Base-by-base conservation (phyloP, 352 stramenopile species). In the Achlya hypogyna region DNA sequence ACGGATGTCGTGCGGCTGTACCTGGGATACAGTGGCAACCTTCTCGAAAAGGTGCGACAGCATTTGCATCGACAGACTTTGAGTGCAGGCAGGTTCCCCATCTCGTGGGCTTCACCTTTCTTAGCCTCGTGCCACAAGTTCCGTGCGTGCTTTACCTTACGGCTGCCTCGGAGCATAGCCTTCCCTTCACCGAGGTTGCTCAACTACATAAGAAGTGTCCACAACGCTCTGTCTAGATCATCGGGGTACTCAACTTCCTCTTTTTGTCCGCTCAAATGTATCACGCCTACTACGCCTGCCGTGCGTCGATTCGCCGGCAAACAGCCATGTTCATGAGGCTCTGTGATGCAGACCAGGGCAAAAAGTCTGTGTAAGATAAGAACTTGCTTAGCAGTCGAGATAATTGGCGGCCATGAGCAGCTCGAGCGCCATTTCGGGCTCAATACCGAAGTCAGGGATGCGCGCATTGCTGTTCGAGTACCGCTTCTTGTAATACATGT, bases 401-500 rank as follows among this genome's bases (percentile, higher is more conserved):
- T 98, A 99, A 74, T 98, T 98, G 49, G 94, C 88, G 3, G 95
- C 95, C 92, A 99, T 98, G 64, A 99, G 81, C 59, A 99, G 78
- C 74, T 98, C 95, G 72, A 98, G 89, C 62, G 93, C 95, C 71
- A 98, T 88, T 84, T 99, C 97, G 5, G 97, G 97, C 75, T 99
- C 96, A 72, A 99, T 99, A 18, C 75, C 56, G 78, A 99, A 99
- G 71, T 99, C 96, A 0, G 97, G 97, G 68, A 99, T 96, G 1
- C 93, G 81, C 31, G 87, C 82, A 54, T 83, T 94, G 70, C 86
- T 97, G 74, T 99, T 98, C 23, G 87, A 94, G 77, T 98, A 98
- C 75, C 88, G 78, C 51, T 87, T 87, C 84, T 99, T 99, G 83
- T 99, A 99, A 82, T 99, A 98, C 69, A 99, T 89, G 84, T 99